Percentiles rank a stretch among this genome's conserved stretches.
Evolutionary conservation across 352 stramenopile genomes (phyloP).

Genomic region (Globisporangium orthogonon): DNA sequence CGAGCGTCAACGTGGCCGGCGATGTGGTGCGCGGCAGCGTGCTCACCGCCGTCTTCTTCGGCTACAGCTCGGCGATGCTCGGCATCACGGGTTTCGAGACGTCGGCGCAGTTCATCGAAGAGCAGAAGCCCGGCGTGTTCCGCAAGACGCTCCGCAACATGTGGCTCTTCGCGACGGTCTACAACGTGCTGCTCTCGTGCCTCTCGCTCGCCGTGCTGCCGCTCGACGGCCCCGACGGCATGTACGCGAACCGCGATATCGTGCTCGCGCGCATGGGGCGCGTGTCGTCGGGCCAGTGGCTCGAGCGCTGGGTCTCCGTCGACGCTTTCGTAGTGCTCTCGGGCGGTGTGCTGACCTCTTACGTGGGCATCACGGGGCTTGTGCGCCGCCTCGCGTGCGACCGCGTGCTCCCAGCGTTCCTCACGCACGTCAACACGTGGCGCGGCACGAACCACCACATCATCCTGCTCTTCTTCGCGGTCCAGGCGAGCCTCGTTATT

Average conservation of each 20-base stretch:
- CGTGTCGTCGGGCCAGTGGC: slow-evolving; percentile 24
- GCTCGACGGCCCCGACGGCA: slow-evolving; percentile 24
- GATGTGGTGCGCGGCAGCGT: slow-evolving; percentile 30
- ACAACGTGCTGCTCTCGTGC: slow-evolving; percentile 73
- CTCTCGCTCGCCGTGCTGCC: slow-evolving; percentile 70
- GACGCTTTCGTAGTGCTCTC: slow-evolving; percentile 86
- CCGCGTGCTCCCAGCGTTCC: slow-evolving; percentile 44
- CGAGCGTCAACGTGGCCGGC: slow-evolving; percentile 43
- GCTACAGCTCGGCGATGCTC: slow-evolving; percentile 71
- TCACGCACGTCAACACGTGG: slow-evolving; percentile 47
- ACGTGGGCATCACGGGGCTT: slow-evolving; percentile 69
- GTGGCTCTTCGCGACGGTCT: slow-evolving; percentile 73
- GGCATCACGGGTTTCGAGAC: slow-evolving; percentile 88
- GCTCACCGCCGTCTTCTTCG: slow-evolving; percentile 60
- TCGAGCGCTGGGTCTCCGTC: slow-evolving; percentile 51
- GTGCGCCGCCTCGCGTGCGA: slow-evolving; percentile 71
- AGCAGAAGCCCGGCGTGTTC: slow-evolving; percentile 73
- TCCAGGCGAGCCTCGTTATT: slow-evolving; percentile 60
- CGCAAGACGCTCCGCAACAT: slow-evolving; percentile 71
- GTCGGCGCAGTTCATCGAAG: slow-evolving; percentile 84
- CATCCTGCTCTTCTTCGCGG: slow-evolving; percentile 61
- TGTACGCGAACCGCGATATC: slow-evolving; percentile 47
- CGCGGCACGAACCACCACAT: slow-evolving; percentile 73
- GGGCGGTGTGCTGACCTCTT: slow-evolving; percentile 82
- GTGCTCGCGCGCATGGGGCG: slow-evolving; percentile 67